Percentiles rank a stretch among this genome's conserved stretches.
These are phyloP conservation scores for Populus hybrid DNA, from an alignment of 441 rosid species.

Conservation along the genomic window DNA sequence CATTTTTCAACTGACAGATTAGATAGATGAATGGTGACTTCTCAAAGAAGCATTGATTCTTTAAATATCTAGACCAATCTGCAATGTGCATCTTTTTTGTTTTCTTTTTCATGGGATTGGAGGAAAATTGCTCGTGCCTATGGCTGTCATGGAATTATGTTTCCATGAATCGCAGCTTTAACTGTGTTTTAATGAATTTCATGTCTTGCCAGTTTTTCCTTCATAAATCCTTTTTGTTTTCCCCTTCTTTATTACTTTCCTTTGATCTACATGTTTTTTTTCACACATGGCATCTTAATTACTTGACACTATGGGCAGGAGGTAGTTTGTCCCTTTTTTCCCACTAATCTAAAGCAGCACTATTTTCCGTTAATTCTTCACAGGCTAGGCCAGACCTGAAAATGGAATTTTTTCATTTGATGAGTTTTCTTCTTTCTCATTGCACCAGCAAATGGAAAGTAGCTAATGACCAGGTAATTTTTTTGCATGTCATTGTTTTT, in stretches of 20 bases:
- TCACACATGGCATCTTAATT: neutral
- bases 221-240: neutral
- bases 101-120: neutral
- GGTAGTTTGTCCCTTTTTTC: neutral
- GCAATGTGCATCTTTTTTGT: neutral
- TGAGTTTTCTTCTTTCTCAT: constrained; percentile 77
- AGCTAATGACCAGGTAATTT: constrained; percentile 58
- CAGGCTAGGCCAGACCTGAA: constrained; percentile 79
- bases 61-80: neutral
- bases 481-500: constrained; percentile 2
- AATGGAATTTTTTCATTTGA: constrained; percentile 79
- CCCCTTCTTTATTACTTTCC: neutral
- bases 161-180: neutral
- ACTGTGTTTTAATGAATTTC: neutral
- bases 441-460: constrained; percentile 74
- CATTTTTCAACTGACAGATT: constrained; percentile 4
- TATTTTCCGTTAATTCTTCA: constrained; percentile 15
- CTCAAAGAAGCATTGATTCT: constrained; percentile 6
- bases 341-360: neutral
- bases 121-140: neutral
- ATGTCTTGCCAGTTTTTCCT: neutral
- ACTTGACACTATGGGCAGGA: neutral
- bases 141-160: neutral
- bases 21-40: constrained; percentile 10
- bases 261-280: neutral